Evolutionary conservation across 2,329 filamentous ascomycete genomes (phyloP), one percentile per base, ranked within the genome.

Genomic region (Drechslerella stenobrocha): DNA sequence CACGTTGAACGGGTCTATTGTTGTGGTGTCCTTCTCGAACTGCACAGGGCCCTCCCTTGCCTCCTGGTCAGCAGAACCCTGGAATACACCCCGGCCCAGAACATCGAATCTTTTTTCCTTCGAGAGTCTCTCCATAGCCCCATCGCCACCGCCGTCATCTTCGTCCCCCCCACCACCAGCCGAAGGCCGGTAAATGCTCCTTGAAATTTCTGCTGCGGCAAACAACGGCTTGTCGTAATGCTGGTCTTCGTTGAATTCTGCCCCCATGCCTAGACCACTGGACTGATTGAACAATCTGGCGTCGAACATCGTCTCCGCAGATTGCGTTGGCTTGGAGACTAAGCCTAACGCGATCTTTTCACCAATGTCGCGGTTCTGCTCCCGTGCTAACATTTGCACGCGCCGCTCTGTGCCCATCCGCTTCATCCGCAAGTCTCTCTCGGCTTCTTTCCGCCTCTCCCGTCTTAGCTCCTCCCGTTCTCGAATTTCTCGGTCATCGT

Each of bases 191-290:
- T 98, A 98, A 72, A 98, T 97, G 76, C 87, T 92, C 78, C 84
- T 93, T 73, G 96, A 90, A 6, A 90, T 92, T 75, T 97, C 92
- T 75, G 96, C 90, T 11, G 93, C 92, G 0, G 91, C 91, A 76
- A 98, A 98, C 5, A 98, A 80, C 18, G 93, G 93, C 78, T 97
- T 97, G 77, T 97, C 93, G 78, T 97, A 98, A 0, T 87, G 85
- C 75, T 98, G 93, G 76, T 98, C 93, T 77, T 98, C 93, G 76
- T 98, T 98, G 81, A 96, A 90, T 0, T 92, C 93, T 52, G 24
- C 50, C 2, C 34, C 58, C 47, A 61, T 83, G 72, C 90, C 87
- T 75, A 98, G 95, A 0, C 93, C 93, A 73, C 88, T 91, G 3
- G 86, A 87, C 78, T 95, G 90, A 78, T 97, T 96, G 78, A 98